Conservation (phyloP, 1,284 basidiomycete genomes). For the Mycosarcoma maydis region DNA sequence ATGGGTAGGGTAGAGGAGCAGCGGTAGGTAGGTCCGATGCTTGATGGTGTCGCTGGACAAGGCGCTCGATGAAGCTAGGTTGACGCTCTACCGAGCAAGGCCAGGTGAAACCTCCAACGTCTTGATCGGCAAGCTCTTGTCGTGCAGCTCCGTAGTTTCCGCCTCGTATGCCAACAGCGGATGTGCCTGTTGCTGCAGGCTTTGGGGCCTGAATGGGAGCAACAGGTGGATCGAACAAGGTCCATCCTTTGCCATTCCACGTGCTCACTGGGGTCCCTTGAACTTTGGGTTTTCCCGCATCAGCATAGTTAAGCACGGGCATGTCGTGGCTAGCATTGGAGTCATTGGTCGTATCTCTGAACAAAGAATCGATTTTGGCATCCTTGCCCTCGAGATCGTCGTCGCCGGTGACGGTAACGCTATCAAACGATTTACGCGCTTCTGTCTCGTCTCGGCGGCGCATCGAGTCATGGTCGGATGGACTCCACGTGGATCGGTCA, state of each 20-base stretch:
- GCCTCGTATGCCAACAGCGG: conserved; percentile 2
- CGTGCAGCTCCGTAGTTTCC: conserved; percentile 35
- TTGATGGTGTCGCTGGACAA: conserved; percentile 30
- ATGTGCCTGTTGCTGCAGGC: conserved; percentile 5
- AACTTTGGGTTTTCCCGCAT: not conserved
- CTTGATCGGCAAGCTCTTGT: conserved; percentile 24
- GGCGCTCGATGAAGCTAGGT: conserved; percentile 44
- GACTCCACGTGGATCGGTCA: conserved; percentile 27
- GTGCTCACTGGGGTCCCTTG: conserved; percentile 22
- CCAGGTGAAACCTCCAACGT: conserved; percentile 35
- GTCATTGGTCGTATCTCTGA: not conserved
- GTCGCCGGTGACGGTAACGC: conserved; percentile 23
- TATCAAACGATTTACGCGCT: conserved; percentile 19
- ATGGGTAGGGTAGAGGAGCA: conserved; percentile 23
- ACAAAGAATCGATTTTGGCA: conserved; percentile 27
- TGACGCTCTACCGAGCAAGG: conserved; percentile 27
- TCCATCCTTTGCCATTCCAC: conserved; percentile 43
- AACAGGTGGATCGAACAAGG: conserved; percentile 33
- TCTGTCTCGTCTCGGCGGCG: not conserved
- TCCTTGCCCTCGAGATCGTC: conserved; percentile 23
- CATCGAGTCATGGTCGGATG: conserved; percentile 2
- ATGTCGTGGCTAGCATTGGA: conserved; percentile 1
- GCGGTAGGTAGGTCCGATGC: conserved; percentile 15
- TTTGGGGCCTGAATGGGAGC: conserved; percentile 11
- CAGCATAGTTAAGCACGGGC: conserved; percentile 16